A percentile compares a stretch with the other conserved stretches of the same genome.
phyloP scores from a whole-genome alignment of 257 asterid genomes.

The Mitragyna speciosa region DNA sequence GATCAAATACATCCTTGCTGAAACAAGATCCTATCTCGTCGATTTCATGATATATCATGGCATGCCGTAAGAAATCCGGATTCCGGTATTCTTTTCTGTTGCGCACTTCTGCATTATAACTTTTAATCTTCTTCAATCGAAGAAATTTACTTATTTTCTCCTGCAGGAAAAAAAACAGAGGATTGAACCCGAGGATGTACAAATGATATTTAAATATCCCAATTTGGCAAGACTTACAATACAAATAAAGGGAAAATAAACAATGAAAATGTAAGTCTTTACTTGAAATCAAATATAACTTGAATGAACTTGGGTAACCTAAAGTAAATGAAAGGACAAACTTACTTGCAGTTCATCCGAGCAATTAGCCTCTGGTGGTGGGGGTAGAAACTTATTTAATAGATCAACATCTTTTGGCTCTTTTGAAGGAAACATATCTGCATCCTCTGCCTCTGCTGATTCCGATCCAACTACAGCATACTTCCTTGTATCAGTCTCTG shows the following conservation, averaged over 20 bases:
- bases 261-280: neutral
- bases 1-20: slow-evolving; percentile 88
- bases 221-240: neutral
- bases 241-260: neutral
- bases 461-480: slow-evolving; percentile 39
- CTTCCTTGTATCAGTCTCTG: slow-evolving; percentile 38
- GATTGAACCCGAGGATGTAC: slow-evolving; percentile 13
- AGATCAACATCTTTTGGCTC: slow-evolving; percentile 55
- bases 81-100: slow-evolving; percentile 89
- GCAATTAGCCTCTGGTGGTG: slow-evolving; percentile 71
- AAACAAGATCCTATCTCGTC: slow-evolving; percentile 97
- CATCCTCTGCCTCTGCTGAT: slow-evolving; percentile 50
- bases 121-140: slow-evolving; percentile 62
- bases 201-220: neutral
- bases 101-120: slow-evolving; percentile 94
- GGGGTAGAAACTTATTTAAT: slow-evolving; percentile 70
- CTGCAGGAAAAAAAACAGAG: slow-evolving; percentile 39
- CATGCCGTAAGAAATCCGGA: slow-evolving; percentile 94
- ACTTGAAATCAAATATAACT: neutral
- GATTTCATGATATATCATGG: slow-evolving; percentile 91
- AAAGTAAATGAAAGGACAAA: neutral
- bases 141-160: slow-evolving; percentile 69
- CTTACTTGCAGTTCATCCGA: slow-evolving; percentile 90
- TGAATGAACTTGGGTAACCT: neutral
- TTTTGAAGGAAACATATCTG: slow-evolving; percentile 44